Percentiles rank a stretch among this genome's conserved stretches.
Conservation (phyloP, 768 basidiomycete species). For the Mycena galopus region DNA sequence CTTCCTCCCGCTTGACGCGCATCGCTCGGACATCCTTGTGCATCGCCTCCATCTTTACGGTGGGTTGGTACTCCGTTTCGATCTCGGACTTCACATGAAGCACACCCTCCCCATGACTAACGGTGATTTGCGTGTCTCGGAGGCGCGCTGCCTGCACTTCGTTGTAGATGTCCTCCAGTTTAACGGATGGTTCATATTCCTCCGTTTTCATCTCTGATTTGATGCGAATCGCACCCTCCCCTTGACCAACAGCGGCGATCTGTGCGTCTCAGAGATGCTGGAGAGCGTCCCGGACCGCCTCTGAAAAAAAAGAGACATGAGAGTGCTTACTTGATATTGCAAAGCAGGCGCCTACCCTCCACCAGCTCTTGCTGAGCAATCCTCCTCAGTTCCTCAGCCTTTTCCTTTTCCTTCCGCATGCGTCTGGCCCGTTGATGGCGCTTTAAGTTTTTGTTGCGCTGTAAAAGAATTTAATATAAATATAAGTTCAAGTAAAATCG, state of each 20-base stretch:
- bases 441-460: too few species aligned
- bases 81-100: neutral
- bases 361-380: too few species aligned
- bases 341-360: too few species aligned
- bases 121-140: neutral
- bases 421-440: too few species aligned
- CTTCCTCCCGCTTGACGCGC: conserved; percentile 6
- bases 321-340: too few species aligned
- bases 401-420: too few species aligned
- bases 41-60: neutral
- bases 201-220: neutral
- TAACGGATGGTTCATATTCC: neutral
- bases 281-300: neutral
- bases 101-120: neutral
- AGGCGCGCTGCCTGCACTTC: neutral
- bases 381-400: too few species aligned
- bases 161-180: neutral
- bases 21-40: neutral
- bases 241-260: neutral
- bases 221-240: too few species aligned
- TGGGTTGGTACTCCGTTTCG: neutral
- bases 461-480: too few species aligned
- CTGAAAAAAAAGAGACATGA: too few species aligned
- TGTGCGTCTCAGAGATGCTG: neutral
- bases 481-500: too few species aligned